phyloP scores from a whole-genome alignment of 352 stramenopile species.

The Phytopythium vexans region DNA sequence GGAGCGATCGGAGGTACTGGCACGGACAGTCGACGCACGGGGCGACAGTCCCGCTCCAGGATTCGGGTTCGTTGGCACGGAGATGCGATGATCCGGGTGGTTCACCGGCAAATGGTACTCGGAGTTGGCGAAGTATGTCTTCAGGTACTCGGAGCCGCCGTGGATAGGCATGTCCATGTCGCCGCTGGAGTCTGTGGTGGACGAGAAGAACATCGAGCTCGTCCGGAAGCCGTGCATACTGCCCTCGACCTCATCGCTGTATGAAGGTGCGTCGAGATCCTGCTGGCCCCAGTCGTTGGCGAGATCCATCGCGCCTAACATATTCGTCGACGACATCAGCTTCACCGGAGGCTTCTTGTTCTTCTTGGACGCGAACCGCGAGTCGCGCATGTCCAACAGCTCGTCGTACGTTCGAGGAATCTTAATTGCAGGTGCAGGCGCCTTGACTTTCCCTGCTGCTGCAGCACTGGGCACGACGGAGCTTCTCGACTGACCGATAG shows the following conservation, averaged over 20 bases:
- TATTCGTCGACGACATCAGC: constrained; percentile 41
- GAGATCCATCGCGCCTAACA: constrained; percentile 55
- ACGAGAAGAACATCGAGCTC: constrained; percentile 41
- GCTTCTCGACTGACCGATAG: constrained; percentile 66
- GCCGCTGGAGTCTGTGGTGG: constrained; percentile 5
- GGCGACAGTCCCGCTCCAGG: constrained; percentile 47
- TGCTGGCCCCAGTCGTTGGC: constrained; percentile 47
- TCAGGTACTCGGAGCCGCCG: constrained; percentile 68
- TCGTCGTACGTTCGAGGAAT: constrained; percentile 76
- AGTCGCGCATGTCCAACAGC: constrained; percentile 67
- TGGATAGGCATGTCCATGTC: constrained; percentile 58
- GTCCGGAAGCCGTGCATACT: constrained; percentile 6
- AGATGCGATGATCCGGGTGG: constrained; percentile 63
- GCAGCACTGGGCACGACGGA: constrained; percentile 35
- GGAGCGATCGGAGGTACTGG: constrained; percentile 21
- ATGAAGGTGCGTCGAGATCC: constrained; percentile 13
- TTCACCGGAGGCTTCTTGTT: constrained; percentile 69
- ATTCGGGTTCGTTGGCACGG: constrained; percentile 32
- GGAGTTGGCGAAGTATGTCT: constrained; percentile 62
- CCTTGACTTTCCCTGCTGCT: constrained; percentile 53
- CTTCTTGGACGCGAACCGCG: constrained; percentile 76
- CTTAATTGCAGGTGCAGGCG: constrained; percentile 31
- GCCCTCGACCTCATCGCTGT: constrained; percentile 27
- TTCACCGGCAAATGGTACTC: constrained; percentile 72
- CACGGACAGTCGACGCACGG: constrained; percentile 26